Base-by-base conservation (phyloP, 768 basidiomycete genomes). In the Leccinum pellstonianum region DNA sequence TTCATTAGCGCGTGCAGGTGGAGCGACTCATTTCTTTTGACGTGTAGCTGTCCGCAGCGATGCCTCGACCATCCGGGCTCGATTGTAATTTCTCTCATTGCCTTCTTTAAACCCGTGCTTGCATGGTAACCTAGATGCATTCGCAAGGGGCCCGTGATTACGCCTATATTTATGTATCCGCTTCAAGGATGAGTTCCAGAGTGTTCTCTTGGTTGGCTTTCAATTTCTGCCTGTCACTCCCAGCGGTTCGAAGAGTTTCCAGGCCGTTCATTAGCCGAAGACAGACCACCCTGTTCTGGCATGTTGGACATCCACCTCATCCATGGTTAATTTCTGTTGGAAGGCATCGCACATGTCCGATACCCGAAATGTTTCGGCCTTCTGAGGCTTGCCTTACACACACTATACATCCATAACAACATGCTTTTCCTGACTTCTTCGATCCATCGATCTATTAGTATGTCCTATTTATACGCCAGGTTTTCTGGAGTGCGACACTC, bases 381-480 rank as follows among this genome's bases (percentile, higher is more conserved):
- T 52, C 49, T 7, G 33, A 38, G 37, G 25, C 15, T 19, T 46
- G 23, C 43, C 48, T 54, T 29, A 35, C 35, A 47, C 19, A 23
- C 51, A 33, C 19, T 53, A 27, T 59, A 35, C 38, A 50, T 11
- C 35, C 14, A 25, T 11, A n/a, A 23, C 51, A 48, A 19, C 50
- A 57, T 57, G 25, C 38, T 46, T 56, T 56, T 29, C 55, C 38
- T 51, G 27, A 49, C 17, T 55, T 54, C 53, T 54, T 35, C 11
- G 52, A 55, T 63, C n/a, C 49, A 50, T 63, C 31, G 27, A 47
- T 29, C 43, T 31, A 48, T 38, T 11, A 57, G 21, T 38, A 46
- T 35, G 38, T 14, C 55, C 14, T 67, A 67, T 56, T 55, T 67
- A 67, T 64, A 64, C 37, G 56, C 15, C 23, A 57, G 29, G 17